Evolutionary conservation across 306 rosid species (phyloP), one percentile per base, ranked within the genome.

Genomic region (Lotus japonicus): DNA sequence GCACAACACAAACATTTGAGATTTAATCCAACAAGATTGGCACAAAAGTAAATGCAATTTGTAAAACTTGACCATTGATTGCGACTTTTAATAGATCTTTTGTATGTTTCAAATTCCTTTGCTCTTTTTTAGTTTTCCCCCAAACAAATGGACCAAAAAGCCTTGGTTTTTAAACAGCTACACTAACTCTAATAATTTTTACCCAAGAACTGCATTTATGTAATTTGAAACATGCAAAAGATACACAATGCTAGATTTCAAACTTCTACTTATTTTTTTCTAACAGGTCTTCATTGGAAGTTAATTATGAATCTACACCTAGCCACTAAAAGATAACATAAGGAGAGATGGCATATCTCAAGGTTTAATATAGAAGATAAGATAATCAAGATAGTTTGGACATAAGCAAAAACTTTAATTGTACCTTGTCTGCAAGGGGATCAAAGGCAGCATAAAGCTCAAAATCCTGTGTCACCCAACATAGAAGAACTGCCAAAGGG

Each of bases 391-490:
- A 45, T 64, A 65, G 11, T 36, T 17, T 36, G 52, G 55, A 74
- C 16, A 31, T 11, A 71, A 61, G 48, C 26, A 51, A 57, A 68
- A 50, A 7, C 15, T 5, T 31, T 5, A 1, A 31, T 6, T 43
- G 63, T 82, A 94, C 97, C 98, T 90, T 92, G 80, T 88, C 92
- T 35, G 99, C 97, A 79, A 94, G 96, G 72, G 99, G 97, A 81
- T 94, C 99, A 82, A 94, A 94, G 74, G 99, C 95, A 14, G 99
- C 99, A 84, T 90, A 94, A 51, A 94, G 96, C 83, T 94, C 99
- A 77, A 90, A 94, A 84, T 94, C 99, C 81, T 77, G 99, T 41
- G 99, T 90, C 71, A 82, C 92, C 99, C 99, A 94, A 79, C 99
- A 94, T 44, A 94, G 91, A 72, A 94, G 87, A 88, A 90, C 99